Evolutionary conservation across 352 stramenopile genomes (phyloP), one percentile per base, ranked within the genome.

Genomic region (Blastocystis sp.): DNA sequence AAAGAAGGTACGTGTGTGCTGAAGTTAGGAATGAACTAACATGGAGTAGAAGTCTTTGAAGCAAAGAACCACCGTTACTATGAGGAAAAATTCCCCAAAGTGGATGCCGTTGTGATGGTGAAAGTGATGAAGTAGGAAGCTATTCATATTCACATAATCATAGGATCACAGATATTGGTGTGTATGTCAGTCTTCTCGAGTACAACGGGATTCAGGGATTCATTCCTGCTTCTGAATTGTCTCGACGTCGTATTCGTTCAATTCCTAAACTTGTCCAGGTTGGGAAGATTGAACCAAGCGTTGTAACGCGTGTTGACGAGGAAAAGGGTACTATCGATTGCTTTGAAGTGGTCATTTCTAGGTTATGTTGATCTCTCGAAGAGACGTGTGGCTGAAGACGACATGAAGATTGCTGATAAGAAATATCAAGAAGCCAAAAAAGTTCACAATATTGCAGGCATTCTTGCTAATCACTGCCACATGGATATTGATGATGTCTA

Each of bases 131-230:
- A 91, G 59, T 90, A 89, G 43, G 19, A 19, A 16, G 1, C 24
- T 9, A 14, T 24, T 16, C 19, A 65, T 16, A 27, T 21, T 21
- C 12, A 19, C 29, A 65, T 29, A 24, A 58, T 0, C 46, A n/a
- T 71, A 97, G 94, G 89, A 98, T 98, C 90, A 96, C 95, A 69
- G 97, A 99, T 89, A 99, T 99, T 96, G 97, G 97, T 66, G 97
- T 97, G 29, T 99, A 99, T 91, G 97, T 99, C 67, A 97, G 93
- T 59, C 92, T 99, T 56, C 92, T 99, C 65, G 97, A 99, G 92
- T 99, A 99, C 93, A 98, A 99, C 92, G 98, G 98, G 91, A 99
- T 99, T 88, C 94, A 98, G 89, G 97, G 97, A 65, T 98, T 99
- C 94, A 99, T 99, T 89, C 89, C 99, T 88, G 91, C 99, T 11